phyloP scores from a whole-genome alignment of 352 stramenopile genomes.

The Globisporangium lucens region DNA sequence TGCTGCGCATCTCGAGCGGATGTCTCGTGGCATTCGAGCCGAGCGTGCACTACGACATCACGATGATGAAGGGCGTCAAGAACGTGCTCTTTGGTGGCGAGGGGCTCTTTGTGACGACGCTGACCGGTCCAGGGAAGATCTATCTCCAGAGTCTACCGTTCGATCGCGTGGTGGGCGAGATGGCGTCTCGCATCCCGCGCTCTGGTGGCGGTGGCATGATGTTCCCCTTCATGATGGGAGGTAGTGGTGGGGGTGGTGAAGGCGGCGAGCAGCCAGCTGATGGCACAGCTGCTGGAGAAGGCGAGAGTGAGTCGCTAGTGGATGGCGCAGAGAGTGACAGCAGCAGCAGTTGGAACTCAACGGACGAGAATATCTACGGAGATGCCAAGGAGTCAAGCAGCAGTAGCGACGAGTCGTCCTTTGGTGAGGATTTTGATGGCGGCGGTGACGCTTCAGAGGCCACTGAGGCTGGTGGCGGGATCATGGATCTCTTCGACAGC shows the following conservation, averaged over 20 bases:
- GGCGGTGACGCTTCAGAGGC: constrained; percentile 13
- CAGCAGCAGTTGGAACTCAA: constrained; percentile 29
- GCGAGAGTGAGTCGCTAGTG: constrained; percentile 9
- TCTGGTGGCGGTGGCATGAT: constrained; percentile 78
- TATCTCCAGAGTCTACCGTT: constrained; percentile 92
- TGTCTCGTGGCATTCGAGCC: constrained; percentile 90
- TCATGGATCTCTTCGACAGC: constrained; percentile 62
- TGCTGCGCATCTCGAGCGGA: constrained; percentile 90
- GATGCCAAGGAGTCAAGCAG: constrained; percentile 7
- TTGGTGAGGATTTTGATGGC: constrained; percentile 22
- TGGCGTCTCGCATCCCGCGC: constrained; percentile 82
- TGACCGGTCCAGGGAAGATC: constrained; percentile 88
- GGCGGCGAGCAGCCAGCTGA: constrained; percentile 2
- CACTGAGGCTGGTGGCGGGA: constrained; percentile 25
- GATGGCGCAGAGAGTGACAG: constrained; percentile 12
- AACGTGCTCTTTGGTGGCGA: constrained; percentile 95
- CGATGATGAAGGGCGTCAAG: constrained; percentile 91
- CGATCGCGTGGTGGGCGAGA: constrained; percentile 91
- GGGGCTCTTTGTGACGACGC: constrained; percentile 92
- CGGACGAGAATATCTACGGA: constrained; percentile 56
- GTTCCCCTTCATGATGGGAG: constrained; percentile 84
- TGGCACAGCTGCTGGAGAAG: constrained; percentile 25
- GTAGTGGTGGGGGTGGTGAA: constrained; percentile 28
- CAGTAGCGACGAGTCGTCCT: constrained; percentile 19
- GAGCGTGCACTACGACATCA: constrained; percentile 88